Base-by-base conservation (phyloP, 2,329 filamentous ascomycete species). In the Lasiodiplodia citricola region DNA sequence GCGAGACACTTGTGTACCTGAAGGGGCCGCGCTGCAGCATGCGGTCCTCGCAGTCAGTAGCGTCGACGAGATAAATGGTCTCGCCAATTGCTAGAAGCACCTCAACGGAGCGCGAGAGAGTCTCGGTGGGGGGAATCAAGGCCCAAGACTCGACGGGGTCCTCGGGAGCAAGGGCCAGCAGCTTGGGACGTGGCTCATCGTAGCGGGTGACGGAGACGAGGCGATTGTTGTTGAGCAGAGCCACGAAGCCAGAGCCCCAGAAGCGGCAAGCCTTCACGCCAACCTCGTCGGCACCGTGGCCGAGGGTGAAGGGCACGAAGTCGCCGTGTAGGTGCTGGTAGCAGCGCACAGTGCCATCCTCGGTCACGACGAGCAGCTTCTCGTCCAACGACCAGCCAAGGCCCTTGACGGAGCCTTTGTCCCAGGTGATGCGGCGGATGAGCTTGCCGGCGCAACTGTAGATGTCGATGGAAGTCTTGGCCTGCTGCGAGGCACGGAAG, bases 321-420 rank as follows among this genome's bases (percentile, higher is more conserved):
- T 98, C 95, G 71, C 92, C 93, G 78, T 97, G 92, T n/a, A 99
- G 83, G 75, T 96, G 92, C 78, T 94, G 90, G 77, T 94, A 97
- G 79, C 93, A 96, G 70, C 94, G 87, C 54, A 98, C 95, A 1
- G 90, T 95, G 28, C 96, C 96, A 76, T 99, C 95, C 66, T 92
- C 88, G 11, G 94, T 93, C 64, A 98, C 90, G 0, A 97, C 91
- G 4, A 99, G 84, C 57, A 99, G 86, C 77, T 92, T 91, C 84
- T 99, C 96, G 72, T 97, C 93, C 75, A 97, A 95, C 23, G 94
- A 97, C 96, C 96, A 99, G 41, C 96, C 96, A 23, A 99, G 86
- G 2, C 93, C 94, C 79, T 91, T 92, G 76, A 99, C 92, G 3
- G 90, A 85, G 56, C 93, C 93, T 81, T 94, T 93, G 75, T 98